Base-by-base conservation (phyloP, 1,139 yeast genomes). In the Taiozyma sp. region DNA sequence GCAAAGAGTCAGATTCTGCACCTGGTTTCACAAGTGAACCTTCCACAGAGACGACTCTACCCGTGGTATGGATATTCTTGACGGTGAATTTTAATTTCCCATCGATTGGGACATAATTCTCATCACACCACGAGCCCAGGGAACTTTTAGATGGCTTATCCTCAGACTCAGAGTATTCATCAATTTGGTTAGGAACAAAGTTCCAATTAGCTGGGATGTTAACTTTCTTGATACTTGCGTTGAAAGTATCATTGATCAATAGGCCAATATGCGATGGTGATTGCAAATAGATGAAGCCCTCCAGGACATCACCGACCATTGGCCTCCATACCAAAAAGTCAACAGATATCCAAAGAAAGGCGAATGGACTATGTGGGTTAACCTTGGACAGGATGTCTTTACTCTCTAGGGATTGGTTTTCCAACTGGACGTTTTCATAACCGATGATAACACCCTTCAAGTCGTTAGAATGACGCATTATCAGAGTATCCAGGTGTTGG, bases 261-360 rank as follows among this genome's bases (percentile, higher is more conserved):
- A 93, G 75, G 55, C 98, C 98, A 63, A 95, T 85, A 66, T 93
- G 99, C 9, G 96, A 87, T 16, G 96, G 97, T 1, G 97, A 86
- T 72, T 92, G 97, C 80, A 93, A 83, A 71, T 90, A 90, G 52
- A 88, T 79, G 72, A 83, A 79, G 8, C 99, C 99, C 66, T 92
- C 96, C 34, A 92, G 70, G 2, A 75, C 72, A 64, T 93, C 98
- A 7, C 96, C 97, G 14, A 83, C 76, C 60, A 81, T 81, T 5
- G 99, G 99, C 63, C 80, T 81, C 98, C 99, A 93, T 50, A 91
- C 79, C 53, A 91, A 74, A 45, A 93, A 75, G 54, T 90, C 95
- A n/a, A 87, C 96, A 4, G 81, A 71, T 47, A 90, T 76, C 98
- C 98, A 93, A 55, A 87, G 66, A 66, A 87, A 93, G 41, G 93